These are phyloP conservation scores for Alternaria solani DNA, from an alignment of 2,329 filamentous ascomycete species.

Conservation along the genomic window DNA sequence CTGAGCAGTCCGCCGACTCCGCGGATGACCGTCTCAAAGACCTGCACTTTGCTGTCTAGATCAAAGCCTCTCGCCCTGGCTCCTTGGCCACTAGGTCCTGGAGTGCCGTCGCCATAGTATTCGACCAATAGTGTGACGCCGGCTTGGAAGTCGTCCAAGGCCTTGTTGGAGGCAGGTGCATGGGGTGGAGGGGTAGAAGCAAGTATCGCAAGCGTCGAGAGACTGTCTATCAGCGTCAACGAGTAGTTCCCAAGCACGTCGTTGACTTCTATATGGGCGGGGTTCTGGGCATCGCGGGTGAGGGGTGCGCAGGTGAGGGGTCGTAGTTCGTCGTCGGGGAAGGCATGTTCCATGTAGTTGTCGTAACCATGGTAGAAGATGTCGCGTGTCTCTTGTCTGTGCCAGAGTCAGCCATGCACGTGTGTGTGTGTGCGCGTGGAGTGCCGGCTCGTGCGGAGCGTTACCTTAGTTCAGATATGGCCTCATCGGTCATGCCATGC, in stretches of 20 bases:
- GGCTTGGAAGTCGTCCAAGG: conserved; percentile 72
- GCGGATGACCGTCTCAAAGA: conserved; percentile 97
- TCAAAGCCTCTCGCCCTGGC: conserved; percentile 83
- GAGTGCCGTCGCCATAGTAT: conserved; percentile 85
- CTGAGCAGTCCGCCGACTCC: conserved; percentile 90
- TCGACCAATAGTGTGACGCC: conserved; percentile 78
- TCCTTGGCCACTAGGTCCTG: conserved; percentile 73
- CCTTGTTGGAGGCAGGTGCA: conserved; percentile 62
- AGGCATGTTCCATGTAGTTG: conserved; percentile 93
- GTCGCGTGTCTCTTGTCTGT: conserved; percentile 61
- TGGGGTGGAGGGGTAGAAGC: conserved; percentile 73
- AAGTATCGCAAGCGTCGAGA: conserved; percentile 92
- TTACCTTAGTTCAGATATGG: conserved; percentile 50
- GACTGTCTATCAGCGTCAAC: conserved; percentile 90
- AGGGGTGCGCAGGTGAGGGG: conserved; percentile 85
- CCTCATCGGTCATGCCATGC: conserved; percentile 57
- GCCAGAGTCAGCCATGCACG: conserved; percentile 16
- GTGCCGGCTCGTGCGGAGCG: not conserved
- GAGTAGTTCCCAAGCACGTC: conserved; percentile 98
- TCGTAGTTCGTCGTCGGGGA: conserved; percentile 93
- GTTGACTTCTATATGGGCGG: conserved; percentile 84
- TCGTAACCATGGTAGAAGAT: conserved; percentile 98
- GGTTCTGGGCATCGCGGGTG: conserved; percentile 81
- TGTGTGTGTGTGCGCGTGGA: not conserved
- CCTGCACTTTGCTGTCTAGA: conserved; percentile 96